Evolutionary conservation across 2,329 filamentous ascomycete genomes (phyloP), one percentile per base, ranked within the genome.

Genomic region (Ophiostoma sp.): DNA sequence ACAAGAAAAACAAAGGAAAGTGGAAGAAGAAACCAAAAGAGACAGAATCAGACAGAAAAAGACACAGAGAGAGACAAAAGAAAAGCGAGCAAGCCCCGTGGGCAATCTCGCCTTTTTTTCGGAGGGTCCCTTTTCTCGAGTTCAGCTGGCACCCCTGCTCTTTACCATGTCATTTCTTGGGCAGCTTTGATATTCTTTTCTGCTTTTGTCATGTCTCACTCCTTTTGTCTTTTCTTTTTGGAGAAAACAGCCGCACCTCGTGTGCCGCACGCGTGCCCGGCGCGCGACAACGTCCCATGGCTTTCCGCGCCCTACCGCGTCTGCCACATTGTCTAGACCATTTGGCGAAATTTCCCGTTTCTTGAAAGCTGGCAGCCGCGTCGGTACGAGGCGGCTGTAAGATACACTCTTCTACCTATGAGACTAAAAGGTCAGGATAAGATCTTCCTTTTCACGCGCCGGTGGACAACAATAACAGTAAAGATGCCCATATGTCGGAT

Each of bases 171-270:
- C 61, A 28, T 45, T 45, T n/a, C 12, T 55, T 55, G n/a, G 50
- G 42, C 19, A 69, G 9, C 19, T 33, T 25, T 50, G 42, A 42
- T 12, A 42, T 42, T 45, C 17, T 12, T 12, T 50, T 68, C 22
- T 19, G 12, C 3, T 7, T 28, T 28, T 50, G 22, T 59, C 25
- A 25, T 57, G 11, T 48, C 39, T 28, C 17, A 1, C 15, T 55
- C 22, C 12, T 17, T 31, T 25, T 48, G 15, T n/a, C 3, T 33
- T 15, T 33, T 33, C 19, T 12, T 39, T 64, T 61, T 2, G 57
- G 22, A 31, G 19, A 64, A 39, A 36, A 64, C 61, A 66, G 70
- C 70, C 70, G 70, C 70, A 72, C 42, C 59, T 66, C 33, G 70
- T 55, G 69, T 39, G 28, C n/a, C 31, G 15, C 17, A 31, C 28